These are phyloP conservation scores for Eragrostis curvula DNA, from an alignment of 176 grass and related monocot genomes.

Conservation along the genomic window DNA sequence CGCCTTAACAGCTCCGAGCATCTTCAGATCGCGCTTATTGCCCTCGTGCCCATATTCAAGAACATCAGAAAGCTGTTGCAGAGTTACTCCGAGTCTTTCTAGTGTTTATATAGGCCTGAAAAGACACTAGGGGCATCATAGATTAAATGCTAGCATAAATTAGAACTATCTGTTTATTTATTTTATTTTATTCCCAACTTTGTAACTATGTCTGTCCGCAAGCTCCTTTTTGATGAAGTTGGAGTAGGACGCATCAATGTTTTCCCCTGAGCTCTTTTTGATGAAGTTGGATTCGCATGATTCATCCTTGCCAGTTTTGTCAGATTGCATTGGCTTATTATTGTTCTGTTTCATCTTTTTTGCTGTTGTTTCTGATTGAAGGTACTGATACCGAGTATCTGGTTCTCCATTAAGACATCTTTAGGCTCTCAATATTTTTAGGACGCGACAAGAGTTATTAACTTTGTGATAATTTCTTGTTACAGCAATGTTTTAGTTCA, in stretches of 20 bases:
- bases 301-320: neutral
- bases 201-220: conserved; percentile 24
- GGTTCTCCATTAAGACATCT: too few species aligned
- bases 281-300: neutral
- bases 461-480: too few species aligned
- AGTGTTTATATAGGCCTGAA: conserved; percentile 15
- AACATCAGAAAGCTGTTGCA: conserved; percentile 60
- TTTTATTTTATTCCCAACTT: conserved; percentile 30
- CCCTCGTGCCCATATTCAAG: conserved; percentile 66
- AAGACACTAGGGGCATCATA: conserved; percentile 2
- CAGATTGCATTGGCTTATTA: neutral
- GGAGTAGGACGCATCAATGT: conserved; percentile 18
- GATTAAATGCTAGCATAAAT: conserved; percentile 47
- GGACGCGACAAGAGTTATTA: too few species aligned
- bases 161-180: conserved; percentile 34
- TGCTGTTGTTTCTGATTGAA: neutral
- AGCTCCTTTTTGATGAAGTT: conserved; percentile 13
- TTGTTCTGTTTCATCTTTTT: neutral
- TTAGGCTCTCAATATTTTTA: too few species aligned
- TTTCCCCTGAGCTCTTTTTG: neutral
- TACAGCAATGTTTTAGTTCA: too few species aligned
- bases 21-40: conserved; percentile 78
- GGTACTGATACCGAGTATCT: neutral
- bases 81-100: conserved; percentile 38
- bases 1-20: conserved; percentile 94